Evolutionary conservation across 345 rosid species (phyloP).

Genomic region (Salix dunnii): DNA sequence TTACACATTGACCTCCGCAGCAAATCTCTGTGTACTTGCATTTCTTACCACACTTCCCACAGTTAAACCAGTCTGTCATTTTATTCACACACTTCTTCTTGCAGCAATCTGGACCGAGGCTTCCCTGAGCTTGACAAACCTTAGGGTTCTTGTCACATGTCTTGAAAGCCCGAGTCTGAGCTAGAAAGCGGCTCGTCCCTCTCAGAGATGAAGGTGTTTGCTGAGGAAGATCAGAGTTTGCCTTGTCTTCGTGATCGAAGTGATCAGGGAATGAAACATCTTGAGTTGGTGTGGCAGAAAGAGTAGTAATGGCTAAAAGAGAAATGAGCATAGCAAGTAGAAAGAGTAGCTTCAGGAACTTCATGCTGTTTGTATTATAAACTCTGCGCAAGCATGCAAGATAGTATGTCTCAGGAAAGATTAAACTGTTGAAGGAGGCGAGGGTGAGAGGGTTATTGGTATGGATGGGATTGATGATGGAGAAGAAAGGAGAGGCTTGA

Average conservation of each 20-base stretch:
- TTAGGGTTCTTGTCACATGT: constrained; percentile 46
- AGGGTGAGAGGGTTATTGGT: not conserved
- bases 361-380: constrained; percentile 4
- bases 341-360: constrained; percentile 1
- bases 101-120: constrained; percentile 57
- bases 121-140: constrained; percentile 45
- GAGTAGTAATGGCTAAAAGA: not conserved
- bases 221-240: not conserved
- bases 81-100: constrained; percentile 52
- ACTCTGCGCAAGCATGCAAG: not conserved
- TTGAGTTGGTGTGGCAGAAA: not conserved
- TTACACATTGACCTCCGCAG: constrained; percentile 57
- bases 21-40: constrained; percentile 50
- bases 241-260: not conserved
- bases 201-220: constrained; percentile 6
- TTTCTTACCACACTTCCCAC: constrained; percentile 57
- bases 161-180: constrained; percentile 7
- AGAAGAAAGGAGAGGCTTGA: not conserved
- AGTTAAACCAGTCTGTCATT: constrained; percentile 35
- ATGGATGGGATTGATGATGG: not conserved
- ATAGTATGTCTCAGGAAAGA: not conserved
- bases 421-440: not conserved
- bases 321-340: constrained; percentile 10
- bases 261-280: not conserved
- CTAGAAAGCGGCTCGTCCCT: constrained; percentile 23